A percentile compares a stretch with the other conserved stretches of the same genome.
phyloP scores from a whole-genome alignment of 83 land plant species.

The Thuja plicata region DNA sequence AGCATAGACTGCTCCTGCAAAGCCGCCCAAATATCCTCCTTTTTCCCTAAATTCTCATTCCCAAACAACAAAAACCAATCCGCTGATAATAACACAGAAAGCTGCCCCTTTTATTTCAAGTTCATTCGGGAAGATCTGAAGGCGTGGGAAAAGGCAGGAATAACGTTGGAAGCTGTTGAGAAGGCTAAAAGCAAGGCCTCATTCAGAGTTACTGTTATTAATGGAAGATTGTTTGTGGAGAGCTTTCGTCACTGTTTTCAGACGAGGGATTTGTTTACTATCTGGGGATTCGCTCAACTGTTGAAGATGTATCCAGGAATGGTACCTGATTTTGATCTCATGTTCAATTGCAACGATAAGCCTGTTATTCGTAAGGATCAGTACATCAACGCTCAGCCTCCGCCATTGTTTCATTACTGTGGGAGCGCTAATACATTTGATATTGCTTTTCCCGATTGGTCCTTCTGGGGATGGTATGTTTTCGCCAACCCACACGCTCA shows the following conservation, averaged over 20 bases:
- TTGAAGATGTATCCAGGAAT: too few relatives aligned
- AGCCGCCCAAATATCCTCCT: too few relatives aligned
- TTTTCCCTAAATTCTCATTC: background rate
- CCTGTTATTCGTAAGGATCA: slow-evolving; percentile 17
- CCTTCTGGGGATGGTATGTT: slow-evolving; percentile 58
- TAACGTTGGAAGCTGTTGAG: slow-evolving; percentile 27
- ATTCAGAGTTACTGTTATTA: slow-evolving; percentile 30
- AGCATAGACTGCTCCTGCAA: background rate
- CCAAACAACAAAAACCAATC: background rate
- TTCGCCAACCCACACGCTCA: background rate
- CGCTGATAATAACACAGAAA: background rate
- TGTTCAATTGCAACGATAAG: slow-evolving; percentile 57
- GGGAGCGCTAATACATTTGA: slow-evolving; percentile 37
- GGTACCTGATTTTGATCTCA: slow-evolving; percentile 28
- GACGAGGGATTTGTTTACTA: too few relatives aligned
- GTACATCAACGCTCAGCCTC: slow-evolving; percentile 18
- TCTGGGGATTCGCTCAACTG: too few relatives aligned
- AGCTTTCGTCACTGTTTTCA: too few relatives aligned
- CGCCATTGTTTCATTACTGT: slow-evolving; percentile 65
- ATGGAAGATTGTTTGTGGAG: background rate
- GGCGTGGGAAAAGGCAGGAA: slow-evolving; percentile 33
- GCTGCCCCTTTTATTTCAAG: slow-evolving; percentile 35
- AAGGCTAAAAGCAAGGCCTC: slow-evolving; percentile 3
- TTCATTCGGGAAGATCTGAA: slow-evolving; percentile 34
- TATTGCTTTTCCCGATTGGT: slow-evolving; percentile 79